Evolutionary conservation across 2,329 filamentous ascomycete genomes (phyloP), one percentile per base, ranked within the genome.

Genomic region (Aspergillus candidus): DNA sequence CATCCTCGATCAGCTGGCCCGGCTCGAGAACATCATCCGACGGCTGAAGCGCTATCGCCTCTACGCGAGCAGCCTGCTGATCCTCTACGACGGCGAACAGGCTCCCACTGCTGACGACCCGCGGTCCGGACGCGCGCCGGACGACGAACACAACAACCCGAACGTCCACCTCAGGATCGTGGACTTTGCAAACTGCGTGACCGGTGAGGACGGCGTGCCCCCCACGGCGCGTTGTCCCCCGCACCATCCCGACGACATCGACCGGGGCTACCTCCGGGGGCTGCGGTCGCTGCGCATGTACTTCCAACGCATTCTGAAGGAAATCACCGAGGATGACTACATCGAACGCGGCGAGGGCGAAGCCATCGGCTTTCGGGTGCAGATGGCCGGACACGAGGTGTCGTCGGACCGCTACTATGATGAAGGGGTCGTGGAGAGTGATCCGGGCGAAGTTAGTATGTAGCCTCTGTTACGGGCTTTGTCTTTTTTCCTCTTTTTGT

Each of bases 161-260:
- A 61, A 69, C 4, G 73, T 77, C 37, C 87, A 95, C 65, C 83
- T 98, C 70, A 96, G 96, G 68, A 94, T 98, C 65, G 91, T 95
- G 45, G 93, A 98, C 67, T 98, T 98, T 71, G 93, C 93, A 51
- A 98, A 98, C 64, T 96, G 91, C 60, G 83, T 97, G 31, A 97
- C 90, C 1, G 86, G 88, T 4, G 85, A 93, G 53, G 89, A 95
- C 58, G 63, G 69, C 39, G 58, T 79, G 3, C 69, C 76, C 1
- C 68, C 82, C 10, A 74, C 80, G 47, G 69, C 74, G 2, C 69
- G 73, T 13, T 96, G 91, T 56, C 93, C 93, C 11, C 93, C 93
- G 4, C 77, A 80, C 47, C 80, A 94, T 60, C 87, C 88, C 0
- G 72, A 84, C 31, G 83, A 88, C 48, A 83, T 94, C 6, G 93